A percentile compares a stretch with the other conserved stretches of the same genome.
Conservation (phyloP, 805 yeast genomes). For the Lipomyces sp. region DNA sequence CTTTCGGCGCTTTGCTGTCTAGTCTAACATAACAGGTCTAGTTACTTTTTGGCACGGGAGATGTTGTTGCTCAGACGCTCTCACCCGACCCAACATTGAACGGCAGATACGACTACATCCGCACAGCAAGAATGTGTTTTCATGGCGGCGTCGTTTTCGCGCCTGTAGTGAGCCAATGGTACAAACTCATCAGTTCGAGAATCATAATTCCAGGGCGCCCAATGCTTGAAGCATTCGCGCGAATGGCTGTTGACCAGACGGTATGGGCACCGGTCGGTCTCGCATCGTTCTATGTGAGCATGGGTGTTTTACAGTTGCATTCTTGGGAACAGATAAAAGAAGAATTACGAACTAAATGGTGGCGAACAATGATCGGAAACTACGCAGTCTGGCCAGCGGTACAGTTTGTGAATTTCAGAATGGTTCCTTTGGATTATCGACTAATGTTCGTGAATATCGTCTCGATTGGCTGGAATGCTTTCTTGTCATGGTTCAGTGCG, state of each 20-base stretch:
- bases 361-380: conserved; percentile 64
- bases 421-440: conserved; percentile 48
- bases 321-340: conserved; percentile 48
- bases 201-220: conserved; percentile 32
- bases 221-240: conserved; percentile 47
- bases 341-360: conserved; percentile 53
- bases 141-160: conserved; percentile 80
- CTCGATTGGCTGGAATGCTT: conserved; percentile 85
- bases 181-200: conserved; percentile 30
- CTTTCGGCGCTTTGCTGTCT: no score
- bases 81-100: conserved; percentile 46
- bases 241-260: conserved; percentile 74
- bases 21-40: neutral
- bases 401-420: conserved; percentile 66
- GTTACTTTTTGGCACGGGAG: conserved; percentile 72
- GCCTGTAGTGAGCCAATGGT: conserved; percentile 74
- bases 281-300: conserved; percentile 69
- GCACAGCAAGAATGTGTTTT: conserved; percentile 66
- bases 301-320: conserved; percentile 69
- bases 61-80: conserved; percentile 67
- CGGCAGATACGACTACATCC: conserved; percentile 52
- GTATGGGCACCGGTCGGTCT: conserved; percentile 74
- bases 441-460: conserved; percentile 70
- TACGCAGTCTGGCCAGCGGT: conserved; percentile 85
- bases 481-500: conserved; percentile 53